Evolutionary conservation across 2,329 filamentous ascomycete species (phyloP).

Genomic region (Fusarium humuli): DNA sequence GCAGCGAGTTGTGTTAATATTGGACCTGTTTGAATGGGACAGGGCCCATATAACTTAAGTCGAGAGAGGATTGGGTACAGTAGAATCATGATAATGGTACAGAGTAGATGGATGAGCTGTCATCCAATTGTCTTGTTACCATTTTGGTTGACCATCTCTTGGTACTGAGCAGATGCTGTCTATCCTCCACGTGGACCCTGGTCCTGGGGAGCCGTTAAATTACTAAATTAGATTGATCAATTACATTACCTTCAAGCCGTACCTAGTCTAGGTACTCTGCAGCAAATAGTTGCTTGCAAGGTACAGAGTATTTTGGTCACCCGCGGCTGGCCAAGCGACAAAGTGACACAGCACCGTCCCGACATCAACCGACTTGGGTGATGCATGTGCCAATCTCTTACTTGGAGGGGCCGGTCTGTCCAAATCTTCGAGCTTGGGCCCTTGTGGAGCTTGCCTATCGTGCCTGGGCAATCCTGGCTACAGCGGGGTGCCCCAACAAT

Average conservation of each 20-base stretch:
- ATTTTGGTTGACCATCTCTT: conserved; percentile 1
- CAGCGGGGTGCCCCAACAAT: conserved; percentile 29
- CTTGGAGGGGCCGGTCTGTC: neutral
- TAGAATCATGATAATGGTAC: neutral
- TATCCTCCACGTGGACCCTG: conserved; percentile 41
- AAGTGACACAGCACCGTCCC: conserved; percentile 37
- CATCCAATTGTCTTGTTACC: conserved; percentile 6
- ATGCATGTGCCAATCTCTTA: conserved; percentile 28
- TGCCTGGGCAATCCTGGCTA: conserved; percentile 4
- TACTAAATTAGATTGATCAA: conserved; percentile 9
- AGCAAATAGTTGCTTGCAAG: neutral
- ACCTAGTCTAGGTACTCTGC: neutral
- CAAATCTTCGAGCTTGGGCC: conserved; percentile 8
- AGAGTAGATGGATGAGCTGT: neutral
- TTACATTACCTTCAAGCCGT: conserved; percentile 17
- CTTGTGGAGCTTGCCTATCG: conserved; percentile 11
- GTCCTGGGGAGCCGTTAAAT: conserved; percentile 14
- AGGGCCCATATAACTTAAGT: neutral
- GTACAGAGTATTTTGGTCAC: conserved; percentile 8
- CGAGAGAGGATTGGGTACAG: neutral
- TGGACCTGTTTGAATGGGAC: conserved; percentile 21
- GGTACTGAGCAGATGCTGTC: neutral
- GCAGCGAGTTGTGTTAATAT: conserved; percentile 1
- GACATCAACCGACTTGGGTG: conserved; percentile 49
- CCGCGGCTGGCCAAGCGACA: conserved; percentile 16